Base-by-base conservation (phyloP, 306 rosid genomes). In the Begonia peltatifolia region DNA sequence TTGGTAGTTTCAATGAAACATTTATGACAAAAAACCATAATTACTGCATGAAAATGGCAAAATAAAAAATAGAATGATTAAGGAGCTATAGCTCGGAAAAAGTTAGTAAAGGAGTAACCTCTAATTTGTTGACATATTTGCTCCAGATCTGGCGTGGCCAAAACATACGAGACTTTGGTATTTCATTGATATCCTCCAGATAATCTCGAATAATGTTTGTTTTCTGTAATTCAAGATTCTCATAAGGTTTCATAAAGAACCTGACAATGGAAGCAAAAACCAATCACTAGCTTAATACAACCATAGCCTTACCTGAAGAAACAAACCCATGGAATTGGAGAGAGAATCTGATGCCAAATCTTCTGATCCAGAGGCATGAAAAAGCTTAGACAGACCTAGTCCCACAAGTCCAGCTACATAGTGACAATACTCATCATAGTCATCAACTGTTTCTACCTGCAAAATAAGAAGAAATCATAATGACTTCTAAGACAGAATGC, bases 341-440 rank as follows among this genome's bases (percentile, higher is more conserved):
- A 81, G 71, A 58, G 49, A 0, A 18, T 86, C 96, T 0, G 87
- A 5, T 30, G 79, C 74, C 79, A 81, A 67, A 71, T 83, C 88
- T 53, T 92, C 96, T 46, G 9, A 59, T 41, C 81, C 77, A 60
- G 96, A 68, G 58, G 96, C 94, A 63, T 92, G 75, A 76, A 86
- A 92, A 63, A 92, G 94, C 81, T 92, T 86, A 54, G 96, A 86
- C 68, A 92, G 74, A 73, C 99, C 99, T 46, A 92, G 66, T 51
- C 99, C 99, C 63, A 92, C 99, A 62, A 92, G 99, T 58, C 99
- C 99, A 1, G 99, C 99, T 53, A 86, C 99, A 54, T 92, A 92
- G 81, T 86, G 88, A 73, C 96, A 86, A 73, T 92, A 92, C 65
- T 92, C 96, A 58, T 86, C 84, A 41, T 86, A 86, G 80, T 92